A percentile compares a stretch with the other conserved stretches of the same genome.
These are phyloP conservation scores for Jaapia argillacea DNA, from an alignment of 768 basidiomycete species.

Conservation along the genomic window DNA sequence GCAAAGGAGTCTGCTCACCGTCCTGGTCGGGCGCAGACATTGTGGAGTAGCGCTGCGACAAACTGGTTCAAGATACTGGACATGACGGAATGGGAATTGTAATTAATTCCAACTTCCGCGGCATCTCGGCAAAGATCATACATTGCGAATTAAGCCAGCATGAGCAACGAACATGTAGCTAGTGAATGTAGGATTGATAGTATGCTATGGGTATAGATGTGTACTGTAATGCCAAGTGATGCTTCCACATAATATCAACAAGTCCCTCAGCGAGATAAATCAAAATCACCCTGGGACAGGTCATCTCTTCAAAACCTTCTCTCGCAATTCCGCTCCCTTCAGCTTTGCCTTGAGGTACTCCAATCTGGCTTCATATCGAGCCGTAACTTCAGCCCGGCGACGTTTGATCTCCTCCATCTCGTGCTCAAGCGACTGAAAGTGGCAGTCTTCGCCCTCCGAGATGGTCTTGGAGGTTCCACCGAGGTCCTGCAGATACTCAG, in stretches of 20 bases:
- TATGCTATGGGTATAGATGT: no score
- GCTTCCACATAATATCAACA: no score
- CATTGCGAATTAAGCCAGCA: background rate
- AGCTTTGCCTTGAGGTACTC: slow-evolving; percentile 76
- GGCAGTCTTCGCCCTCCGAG: slow-evolving; percentile 20
- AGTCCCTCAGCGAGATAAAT: no score
- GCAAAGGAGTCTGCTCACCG: no score
- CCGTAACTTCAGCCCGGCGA: slow-evolving; percentile 59
- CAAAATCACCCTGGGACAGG: no score
- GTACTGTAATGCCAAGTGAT: no score
- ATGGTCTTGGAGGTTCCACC: background rate
- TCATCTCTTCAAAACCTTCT: slow-evolving; percentile 59
- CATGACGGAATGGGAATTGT: background rate
- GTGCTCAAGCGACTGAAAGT: slow-evolving; percentile 30
- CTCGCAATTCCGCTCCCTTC: slow-evolving; percentile 76
- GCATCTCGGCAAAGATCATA: background rate
- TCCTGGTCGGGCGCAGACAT: no score
- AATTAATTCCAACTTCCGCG: background rate
- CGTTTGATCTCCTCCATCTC: slow-evolving; percentile 65
- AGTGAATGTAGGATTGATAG: no score
- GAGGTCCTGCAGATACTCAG: no score
- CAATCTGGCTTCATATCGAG: slow-evolving; percentile 64
- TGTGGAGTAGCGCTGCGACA: no score
- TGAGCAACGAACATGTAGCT: no score
- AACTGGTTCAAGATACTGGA: background rate